Conservation (phyloP, 2,329 filamentous ascomycete species). For the Beauveria medogensis region DNA sequence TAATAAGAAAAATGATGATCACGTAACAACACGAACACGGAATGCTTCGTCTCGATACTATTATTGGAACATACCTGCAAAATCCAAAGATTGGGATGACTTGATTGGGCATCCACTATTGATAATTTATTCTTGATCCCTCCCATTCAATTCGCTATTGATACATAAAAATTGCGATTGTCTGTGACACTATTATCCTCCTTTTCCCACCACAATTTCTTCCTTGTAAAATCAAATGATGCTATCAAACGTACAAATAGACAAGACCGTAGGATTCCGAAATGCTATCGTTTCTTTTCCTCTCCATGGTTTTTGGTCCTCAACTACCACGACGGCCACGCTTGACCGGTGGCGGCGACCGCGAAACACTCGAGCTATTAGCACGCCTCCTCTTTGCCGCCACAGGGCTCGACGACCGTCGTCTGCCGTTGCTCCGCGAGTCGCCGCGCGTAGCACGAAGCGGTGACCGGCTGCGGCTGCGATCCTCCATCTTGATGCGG, state of each 20-base stretch:
- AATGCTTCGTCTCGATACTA: background rate
- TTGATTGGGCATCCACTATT: background rate
- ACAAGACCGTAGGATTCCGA: background rate
- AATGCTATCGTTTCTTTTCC: background rate
- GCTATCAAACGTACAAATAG: background rate
- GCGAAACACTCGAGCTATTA: constrained; percentile 24
- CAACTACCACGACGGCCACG: constrained; percentile 22
- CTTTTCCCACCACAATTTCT: background rate
- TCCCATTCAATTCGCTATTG: constrained; percentile 1
- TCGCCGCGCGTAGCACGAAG: background rate
- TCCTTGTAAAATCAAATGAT: background rate
- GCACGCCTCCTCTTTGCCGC: constrained; percentile 14
- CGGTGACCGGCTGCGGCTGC: background rate
- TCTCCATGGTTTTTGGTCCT: background rate
- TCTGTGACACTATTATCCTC: background rate
- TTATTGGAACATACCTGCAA: background rate
- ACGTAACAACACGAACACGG: background rate
- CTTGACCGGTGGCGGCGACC: constrained; percentile 25
- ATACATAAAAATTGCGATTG: background rate
- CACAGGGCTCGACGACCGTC: constrained; percentile 19
- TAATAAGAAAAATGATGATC: background rate
- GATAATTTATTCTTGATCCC: background rate
- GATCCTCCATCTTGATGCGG: background rate
- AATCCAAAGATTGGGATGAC: background rate
- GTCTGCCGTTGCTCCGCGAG: background rate